Base-by-base conservation (phyloP, 2,329 filamentous ascomycete species). In the Byssoonygena ceratinophila region DNA sequence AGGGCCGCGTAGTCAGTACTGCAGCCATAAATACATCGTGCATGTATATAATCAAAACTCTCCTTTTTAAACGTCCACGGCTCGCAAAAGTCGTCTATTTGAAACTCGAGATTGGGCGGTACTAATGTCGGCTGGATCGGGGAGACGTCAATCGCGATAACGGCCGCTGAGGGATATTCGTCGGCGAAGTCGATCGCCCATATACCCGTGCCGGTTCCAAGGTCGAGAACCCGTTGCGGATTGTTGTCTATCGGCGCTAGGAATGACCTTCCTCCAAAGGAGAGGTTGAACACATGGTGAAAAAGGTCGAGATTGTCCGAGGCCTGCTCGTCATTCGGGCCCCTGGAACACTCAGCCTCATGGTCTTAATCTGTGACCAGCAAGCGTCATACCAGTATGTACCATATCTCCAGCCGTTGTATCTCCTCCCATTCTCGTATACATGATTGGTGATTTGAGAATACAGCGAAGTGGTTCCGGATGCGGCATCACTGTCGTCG, bases 201-300 rank as follows among this genome's bases (percentile, higher is more conserved):
- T 44, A 64, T 60, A 11, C 57, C 57, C 1, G 73, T 76, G 12
- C 75, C 75, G 0, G 75, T 78, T 2, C 75, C 76, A 16, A 77
- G 62, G 59, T 78, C 76, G 4, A 79, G 65, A 18, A 73, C 70
- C 20, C 68, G 65, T 36, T 66, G 66, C 1, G 70, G 68, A 7
- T 63, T 57, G 8, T 57, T 45, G 12, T 53, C 53, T 22, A 72
- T 58, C 1, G 70, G 70, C 2, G 71, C 69, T 12, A 68, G 61
- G 45, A 62, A 65, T 1, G 71, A 63, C n/a, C 63, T 61, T 16
- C 67, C 63, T 29, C 40, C 40, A 14, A 44, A 44, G 12, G 22
- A 23, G 22, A 44, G 23, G 4, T 44, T 44, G 23, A 44, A 64
- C 50, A 71, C 60, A 25, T 66, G 64, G 51, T 69, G 65, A 18